Conservation (phyloP, 169 alveolate species). For the Cryptosporidium bovis region DNA sequence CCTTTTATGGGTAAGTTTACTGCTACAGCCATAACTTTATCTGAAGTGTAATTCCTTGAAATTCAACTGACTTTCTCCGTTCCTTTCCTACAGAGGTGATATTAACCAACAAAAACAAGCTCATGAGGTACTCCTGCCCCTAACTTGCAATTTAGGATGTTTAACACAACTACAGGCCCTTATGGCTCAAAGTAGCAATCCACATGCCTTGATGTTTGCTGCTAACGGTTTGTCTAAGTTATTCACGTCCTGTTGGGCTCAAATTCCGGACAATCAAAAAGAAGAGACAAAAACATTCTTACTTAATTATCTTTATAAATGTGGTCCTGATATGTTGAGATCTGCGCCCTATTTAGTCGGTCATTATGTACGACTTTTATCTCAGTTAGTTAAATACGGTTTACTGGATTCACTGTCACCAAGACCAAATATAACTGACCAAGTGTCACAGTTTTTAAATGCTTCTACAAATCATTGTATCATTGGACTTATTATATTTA, state of each 20-base stretch:
- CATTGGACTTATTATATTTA: slow-evolving; percentile 90
- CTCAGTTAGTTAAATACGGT: slow-evolving; percentile 88
- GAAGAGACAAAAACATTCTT: slow-evolving; percentile 88
- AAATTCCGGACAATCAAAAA: slow-evolving; percentile 86
- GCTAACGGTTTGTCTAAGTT: slow-evolving; percentile 86
- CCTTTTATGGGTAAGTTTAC: slow-evolving; percentile 82
- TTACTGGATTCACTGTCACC: slow-evolving; percentile 89
- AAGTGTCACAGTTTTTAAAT: slow-evolving; percentile 82
- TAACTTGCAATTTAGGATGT: slow-evolving; percentile 86
- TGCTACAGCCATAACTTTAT: not conserved
- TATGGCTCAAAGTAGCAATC: slow-evolving; percentile 85
- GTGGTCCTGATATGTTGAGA: slow-evolving; percentile 91
- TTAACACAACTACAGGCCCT: slow-evolving; percentile 84
- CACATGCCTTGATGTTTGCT: slow-evolving; percentile 87
- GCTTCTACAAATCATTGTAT: slow-evolving; percentile 93
- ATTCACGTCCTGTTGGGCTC: slow-evolving; percentile 88
- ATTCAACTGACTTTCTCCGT: not conserved
- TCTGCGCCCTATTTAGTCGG: slow-evolving; percentile 90
- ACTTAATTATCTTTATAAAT: slow-evolving; percentile 87
- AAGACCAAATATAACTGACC: slow-evolving; percentile 81
- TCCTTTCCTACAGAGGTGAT: slow-evolving; percentile 79
- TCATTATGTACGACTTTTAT: slow-evolving; percentile 87
- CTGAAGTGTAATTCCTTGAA: not conserved
- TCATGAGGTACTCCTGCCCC: slow-evolving; percentile 90
- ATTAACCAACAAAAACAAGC: slow-evolving; percentile 89